These are phyloP conservation scores for Medicago arabica DNA, from an alignment of 306 rosid genomes.

Conservation along the genomic window DNA sequence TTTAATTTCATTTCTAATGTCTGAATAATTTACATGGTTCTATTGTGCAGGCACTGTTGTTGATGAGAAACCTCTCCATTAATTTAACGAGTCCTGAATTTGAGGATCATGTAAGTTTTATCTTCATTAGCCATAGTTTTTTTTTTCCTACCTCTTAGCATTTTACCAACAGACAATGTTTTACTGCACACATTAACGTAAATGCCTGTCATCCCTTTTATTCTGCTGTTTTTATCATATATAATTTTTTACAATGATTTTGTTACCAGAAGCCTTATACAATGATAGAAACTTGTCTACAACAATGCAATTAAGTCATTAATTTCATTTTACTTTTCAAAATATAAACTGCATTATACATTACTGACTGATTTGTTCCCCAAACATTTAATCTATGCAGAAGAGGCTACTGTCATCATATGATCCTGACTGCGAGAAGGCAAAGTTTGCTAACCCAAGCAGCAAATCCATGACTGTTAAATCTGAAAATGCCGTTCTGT, in stretches of 20 bases:
- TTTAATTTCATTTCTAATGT: slow-evolving; percentile 7
- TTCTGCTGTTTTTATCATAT: background rate
- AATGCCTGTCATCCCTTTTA: slow-evolving; percentile 29
- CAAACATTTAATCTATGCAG: slow-evolving; percentile 49
- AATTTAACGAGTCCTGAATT: slow-evolving; percentile 83
- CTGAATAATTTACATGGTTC: slow-evolving; percentile 28
- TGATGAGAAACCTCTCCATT: slow-evolving; percentile 82
- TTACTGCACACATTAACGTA: background rate
- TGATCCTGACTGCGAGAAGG: slow-evolving; percentile 48
- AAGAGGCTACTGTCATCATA: slow-evolving; percentile 67
- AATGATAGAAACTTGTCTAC: background rate
- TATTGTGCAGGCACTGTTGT: slow-evolving; percentile 65
- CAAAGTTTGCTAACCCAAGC: slow-evolving; percentile 42
- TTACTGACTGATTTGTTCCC: background rate
- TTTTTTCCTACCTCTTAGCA: slow-evolving; percentile 20
- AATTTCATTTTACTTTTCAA: slow-evolving; percentile 19
- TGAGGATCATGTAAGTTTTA: slow-evolving; percentile 74
- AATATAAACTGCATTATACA: background rate
- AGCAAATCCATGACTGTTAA: slow-evolving; percentile 45
- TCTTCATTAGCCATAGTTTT: background rate
- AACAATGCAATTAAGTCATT: background rate
- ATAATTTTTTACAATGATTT: background rate
- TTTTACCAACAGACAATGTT: background rate
- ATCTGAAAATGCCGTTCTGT: slow-evolving; percentile 63
- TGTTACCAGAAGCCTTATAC: background rate